Evolutionary conservation across 2,329 filamentous ascomycete genomes (phyloP).

Genomic region (Neopestalotiopsis clavispora): DNA sequence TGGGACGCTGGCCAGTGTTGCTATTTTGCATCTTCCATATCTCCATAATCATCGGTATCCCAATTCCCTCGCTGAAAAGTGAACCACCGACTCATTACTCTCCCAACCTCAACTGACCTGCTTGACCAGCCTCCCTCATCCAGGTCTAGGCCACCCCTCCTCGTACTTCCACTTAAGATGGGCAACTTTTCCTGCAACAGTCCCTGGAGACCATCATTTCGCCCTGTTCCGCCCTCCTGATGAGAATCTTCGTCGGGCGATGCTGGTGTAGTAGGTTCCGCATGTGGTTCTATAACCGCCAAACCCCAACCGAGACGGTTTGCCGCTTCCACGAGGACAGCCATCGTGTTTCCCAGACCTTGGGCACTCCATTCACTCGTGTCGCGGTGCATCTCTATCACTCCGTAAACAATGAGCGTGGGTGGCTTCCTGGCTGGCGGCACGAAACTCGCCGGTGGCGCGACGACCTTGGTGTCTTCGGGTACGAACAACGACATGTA

Average conservation of each 20-base stretch:
- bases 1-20: neutral
- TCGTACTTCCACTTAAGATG: slow-evolving; percentile 62
- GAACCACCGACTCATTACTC: slow-evolving; percentile 71
- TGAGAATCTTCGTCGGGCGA: slow-evolving; percentile 32
- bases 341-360: slow-evolving; percentile 67
- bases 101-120: slow-evolving; percentile 60
- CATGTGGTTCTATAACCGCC: slow-evolving; percentile 52
- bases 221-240: neutral
- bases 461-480: slow-evolving; percentile 39
- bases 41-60: slow-evolving; percentile 26
- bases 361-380: slow-evolving; percentile 79
- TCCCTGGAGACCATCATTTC: slow-evolving; percentile 30
- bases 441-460: slow-evolving; percentile 38
- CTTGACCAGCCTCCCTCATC: slow-evolving; percentile 62
- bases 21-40: slow-evolving; percentile 5
- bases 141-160: slow-evolving; percentile 43
- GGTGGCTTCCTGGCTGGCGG: slow-evolving; percentile 33
- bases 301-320: slow-evolving; percentile 47
- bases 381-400: slow-evolving; percentile 67
- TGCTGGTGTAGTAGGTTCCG: neutral
- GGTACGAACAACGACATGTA: slow-evolving; percentile 66
- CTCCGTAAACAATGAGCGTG: slow-evolving; percentile 66
- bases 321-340: slow-evolving; percentile 67
- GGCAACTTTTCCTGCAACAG: slow-evolving; percentile 61
- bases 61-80: slow-evolving; percentile 48